These are phyloP conservation scores for Globisporangium polare DNA, from an alignment of 352 stramenopile genomes.

Conservation along the genomic window DNA sequence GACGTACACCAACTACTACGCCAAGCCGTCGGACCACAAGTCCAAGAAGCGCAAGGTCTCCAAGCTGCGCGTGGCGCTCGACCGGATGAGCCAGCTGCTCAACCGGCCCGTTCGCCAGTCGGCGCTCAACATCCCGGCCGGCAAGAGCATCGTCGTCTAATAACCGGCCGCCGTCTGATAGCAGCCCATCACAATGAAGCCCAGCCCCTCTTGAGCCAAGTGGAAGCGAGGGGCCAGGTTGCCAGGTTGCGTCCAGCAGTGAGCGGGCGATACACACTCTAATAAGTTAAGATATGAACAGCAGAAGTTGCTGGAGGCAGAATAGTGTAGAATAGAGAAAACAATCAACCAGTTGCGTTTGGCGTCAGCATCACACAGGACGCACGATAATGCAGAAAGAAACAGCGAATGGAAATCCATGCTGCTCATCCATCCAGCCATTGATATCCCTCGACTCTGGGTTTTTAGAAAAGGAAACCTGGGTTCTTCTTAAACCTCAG, in stretches of 20 bases:
- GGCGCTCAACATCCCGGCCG: constrained; percentile 50
- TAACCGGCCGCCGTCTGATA: no score
- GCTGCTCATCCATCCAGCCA: no score
- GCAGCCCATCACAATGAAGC: not conserved
- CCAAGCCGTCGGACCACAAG: constrained; percentile 15
- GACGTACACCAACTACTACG: constrained; percentile 27
- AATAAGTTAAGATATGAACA: constrained; percentile 10
- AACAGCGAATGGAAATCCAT: no score
- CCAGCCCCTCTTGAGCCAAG: not conserved
- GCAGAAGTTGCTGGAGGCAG: not conserved
- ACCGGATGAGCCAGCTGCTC: constrained; percentile 69
- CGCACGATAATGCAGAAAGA: no score
- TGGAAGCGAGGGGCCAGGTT: not conserved
- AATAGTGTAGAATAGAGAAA: constrained; percentile 9
- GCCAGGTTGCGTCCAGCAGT: not conserved
- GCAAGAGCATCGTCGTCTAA: constrained; percentile 73
- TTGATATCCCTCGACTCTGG: no score
- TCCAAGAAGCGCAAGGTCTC: constrained; percentile 68
- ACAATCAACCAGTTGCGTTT: not conserved
- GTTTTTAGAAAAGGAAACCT: no score
- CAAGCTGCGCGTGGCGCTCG: constrained; percentile 55
- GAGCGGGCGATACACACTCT: not conserved
- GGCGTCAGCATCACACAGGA: no score
- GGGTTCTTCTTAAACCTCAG: no score
- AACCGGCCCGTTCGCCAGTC: constrained; percentile 72